Conservation (phyloP, 2,329 filamentous ascomycete genomes). For the Ampelomyces quisqualis region DNA sequence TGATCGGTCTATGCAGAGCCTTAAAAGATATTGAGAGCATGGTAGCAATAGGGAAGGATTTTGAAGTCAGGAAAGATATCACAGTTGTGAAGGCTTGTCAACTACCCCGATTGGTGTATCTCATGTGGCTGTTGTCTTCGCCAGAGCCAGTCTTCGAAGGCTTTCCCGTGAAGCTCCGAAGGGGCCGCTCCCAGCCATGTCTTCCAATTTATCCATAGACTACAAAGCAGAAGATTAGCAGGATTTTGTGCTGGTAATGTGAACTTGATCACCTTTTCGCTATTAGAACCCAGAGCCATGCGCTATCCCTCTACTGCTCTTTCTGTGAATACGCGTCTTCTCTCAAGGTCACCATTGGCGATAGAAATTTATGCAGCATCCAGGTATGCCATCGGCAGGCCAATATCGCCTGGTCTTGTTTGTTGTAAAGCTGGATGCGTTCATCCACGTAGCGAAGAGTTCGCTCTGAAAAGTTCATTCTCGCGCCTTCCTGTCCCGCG, state of each 20-base stretch:
- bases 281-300: slow-evolving; percentile 18
- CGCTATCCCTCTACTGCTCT: slow-evolving; percentile 12
- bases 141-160: slow-evolving; percentile 33
- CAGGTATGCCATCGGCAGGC: slow-evolving; percentile 24
- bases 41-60: slow-evolving; percentile 15
- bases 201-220: slow-evolving; percentile 26
- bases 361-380: slow-evolving; percentile 32
- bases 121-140: slow-evolving; percentile 20
- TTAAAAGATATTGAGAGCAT: too few relatives aligned
- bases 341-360: slow-evolving; percentile 35
- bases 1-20: slow-evolving; percentile 9
- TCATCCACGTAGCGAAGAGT: slow-evolving; percentile 27
- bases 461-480: slow-evolving; percentile 9
- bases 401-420: slow-evolving; percentile 21
- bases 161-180: slow-evolving; percentile 8
- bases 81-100: slow-evolving; percentile 17
- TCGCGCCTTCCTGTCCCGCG: slow-evolving; percentile 19
- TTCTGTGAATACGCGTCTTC: slow-evolving; percentile 32
- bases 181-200: slow-evolving; percentile 18
- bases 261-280: slow-evolving; percentile 18
- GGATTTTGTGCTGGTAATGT: slow-evolving; percentile 13
- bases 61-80: slow-evolving; percentile 21
- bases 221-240: slow-evolving; percentile 12
- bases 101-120: slow-evolving; percentile 10
- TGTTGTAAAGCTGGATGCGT: slow-evolving; percentile 27